phyloP scores from a whole-genome alignment of 805 yeast genomes.

The Yamadazyma ubonensis region DNA sequence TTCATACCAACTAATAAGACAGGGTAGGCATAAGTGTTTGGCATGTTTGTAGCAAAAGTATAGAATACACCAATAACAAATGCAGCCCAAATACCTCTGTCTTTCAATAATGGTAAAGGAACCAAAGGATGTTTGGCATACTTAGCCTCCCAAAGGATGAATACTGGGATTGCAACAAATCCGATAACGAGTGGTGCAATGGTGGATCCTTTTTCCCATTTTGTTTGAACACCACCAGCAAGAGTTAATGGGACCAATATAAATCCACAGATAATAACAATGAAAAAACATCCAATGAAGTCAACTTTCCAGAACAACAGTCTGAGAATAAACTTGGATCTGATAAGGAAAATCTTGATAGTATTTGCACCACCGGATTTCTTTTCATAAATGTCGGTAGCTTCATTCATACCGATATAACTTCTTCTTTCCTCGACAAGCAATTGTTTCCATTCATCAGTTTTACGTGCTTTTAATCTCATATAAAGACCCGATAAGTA shows the following conservation, averaged over 20 bases:
- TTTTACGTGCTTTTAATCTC: slow-evolving; percentile 52
- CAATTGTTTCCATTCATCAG: slow-evolving; percentile 48
- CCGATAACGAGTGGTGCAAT: slow-evolving; percentile 74
- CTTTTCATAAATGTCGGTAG: background rate
- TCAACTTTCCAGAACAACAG: slow-evolving; percentile 62
- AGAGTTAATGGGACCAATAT: slow-evolving; percentile 71
- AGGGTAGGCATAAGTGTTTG: slow-evolving; percentile 65
- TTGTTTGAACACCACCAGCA: slow-evolving; percentile 56
- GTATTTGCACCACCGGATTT: background rate
- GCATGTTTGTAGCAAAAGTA: slow-evolving; percentile 65
- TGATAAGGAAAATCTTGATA: background rate
- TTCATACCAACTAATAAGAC: slow-evolving; percentile 63
- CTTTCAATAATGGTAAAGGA: slow-evolving; percentile 61
- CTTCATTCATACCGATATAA: slow-evolving; percentile 28
- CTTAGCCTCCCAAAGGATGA: slow-evolving; percentile 55
- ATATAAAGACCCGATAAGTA: slow-evolving; percentile 54
- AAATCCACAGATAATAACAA: slow-evolving; percentile 59
- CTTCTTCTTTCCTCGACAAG: slow-evolving; percentile 23
- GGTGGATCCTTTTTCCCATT: slow-evolving; percentile 59
- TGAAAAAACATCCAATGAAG: slow-evolving; percentile 56
- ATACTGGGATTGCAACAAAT: slow-evolving; percentile 54
- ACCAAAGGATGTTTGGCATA: slow-evolving; percentile 60
- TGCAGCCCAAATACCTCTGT: slow-evolving; percentile 75
- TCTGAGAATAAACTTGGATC: slow-evolving; percentile 25
- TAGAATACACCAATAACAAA: slow-evolving; percentile 55